Evolutionary conservation across 768 basidiomycete genomes (phyloP), one percentile per base, ranked within the genome.

Genomic region (Heimioporus sp.): DNA sequence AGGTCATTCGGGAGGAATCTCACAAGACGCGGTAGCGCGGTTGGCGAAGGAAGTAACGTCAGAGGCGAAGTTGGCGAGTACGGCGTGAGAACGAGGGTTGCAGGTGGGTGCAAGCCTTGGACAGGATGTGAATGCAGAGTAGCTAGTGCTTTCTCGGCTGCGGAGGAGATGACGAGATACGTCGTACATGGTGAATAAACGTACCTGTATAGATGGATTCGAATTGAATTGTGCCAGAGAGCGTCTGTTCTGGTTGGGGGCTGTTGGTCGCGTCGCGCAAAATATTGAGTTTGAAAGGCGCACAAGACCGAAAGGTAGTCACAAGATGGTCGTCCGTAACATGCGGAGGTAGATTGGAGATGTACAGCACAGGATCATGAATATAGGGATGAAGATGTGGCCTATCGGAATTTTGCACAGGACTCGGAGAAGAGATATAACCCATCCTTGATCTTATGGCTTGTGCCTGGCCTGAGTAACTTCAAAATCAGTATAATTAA

Each of bases 101-200:
- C 81, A 3, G 82, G 73, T 2, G 86, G 83, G n/a, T 75, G 70
- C 19, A 82, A 64, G 46, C 76, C 80, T 11, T 84, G 86, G 37
- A 92, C 76, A 37, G 80, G 80, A 58, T 87, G 86, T 57, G 82
- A 80, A 68, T 92, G 87, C 43, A 93, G 76, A 10, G 86, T 92
- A 13, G 91, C 86, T 20, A 94, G 76, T 13, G 92, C 92, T 69
- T 92, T 93, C 72, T 93, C 91, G 56, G 92, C 92, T 93, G 49
- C 10, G 32, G 28, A 54, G 30, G 28, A 44, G 39, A 58, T 53
- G 32, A 58, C 44, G 24, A 43, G 37, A 38, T 16, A 48, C 21
- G 42, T 54, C 11, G 37, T 34, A 52, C 45, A 50, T 32, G 43
- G 58, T 40, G 43, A 52, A 55, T 34, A 13, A 53, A 66, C 78